Evolutionary conservation across 768 basidiomycete species (phyloP).

Genomic region (Butyriboletus loyo): DNA sequence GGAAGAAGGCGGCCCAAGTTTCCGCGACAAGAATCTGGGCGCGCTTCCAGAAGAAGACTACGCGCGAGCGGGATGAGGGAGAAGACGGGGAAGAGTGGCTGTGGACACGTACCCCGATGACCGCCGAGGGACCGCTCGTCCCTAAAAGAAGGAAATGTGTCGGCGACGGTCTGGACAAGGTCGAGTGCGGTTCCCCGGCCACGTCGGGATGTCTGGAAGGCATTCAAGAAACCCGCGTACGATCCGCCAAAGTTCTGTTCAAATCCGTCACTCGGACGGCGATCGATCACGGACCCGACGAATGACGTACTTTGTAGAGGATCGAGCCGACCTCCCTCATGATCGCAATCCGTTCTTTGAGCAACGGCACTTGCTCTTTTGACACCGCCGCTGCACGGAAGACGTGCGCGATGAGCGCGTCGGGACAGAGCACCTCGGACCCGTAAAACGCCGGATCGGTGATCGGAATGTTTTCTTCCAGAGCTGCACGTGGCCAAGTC

Average conservation of each 20-base stretch:
- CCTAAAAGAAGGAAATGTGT: conserved; percentile 71
- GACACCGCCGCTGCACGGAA: conserved; percentile 62
- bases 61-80: neutral
- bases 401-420: conserved; percentile 61
- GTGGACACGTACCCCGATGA: conserved; percentile 46
- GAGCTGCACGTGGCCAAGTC: conserved; percentile 41
- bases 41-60: conserved; percentile 88
- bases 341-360: conserved; percentile 66
- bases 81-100: neutral
- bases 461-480: conserved; percentile 74
- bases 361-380: conserved; percentile 64
- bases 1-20: conserved; percentile 90
- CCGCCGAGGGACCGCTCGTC: conserved; percentile 63
- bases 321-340: conserved; percentile 77
- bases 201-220: conserved; percentile 52
- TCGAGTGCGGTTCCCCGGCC: conserved; percentile 66
- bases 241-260: conserved; percentile 65
- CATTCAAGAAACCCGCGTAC: conserved; percentile 60
- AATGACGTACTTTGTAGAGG: conserved; percentile 57
- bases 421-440: conserved; percentile 65
- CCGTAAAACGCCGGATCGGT: conserved; percentile 79
- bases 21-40: conserved; percentile 91
- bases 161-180: conserved; percentile 66
- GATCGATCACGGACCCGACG: conserved; percentile 7
- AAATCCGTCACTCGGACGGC: neutral